Base-by-base conservation (phyloP, 2,329 filamentous ascomycete species). In the Botrytis sinoallii region DNA sequence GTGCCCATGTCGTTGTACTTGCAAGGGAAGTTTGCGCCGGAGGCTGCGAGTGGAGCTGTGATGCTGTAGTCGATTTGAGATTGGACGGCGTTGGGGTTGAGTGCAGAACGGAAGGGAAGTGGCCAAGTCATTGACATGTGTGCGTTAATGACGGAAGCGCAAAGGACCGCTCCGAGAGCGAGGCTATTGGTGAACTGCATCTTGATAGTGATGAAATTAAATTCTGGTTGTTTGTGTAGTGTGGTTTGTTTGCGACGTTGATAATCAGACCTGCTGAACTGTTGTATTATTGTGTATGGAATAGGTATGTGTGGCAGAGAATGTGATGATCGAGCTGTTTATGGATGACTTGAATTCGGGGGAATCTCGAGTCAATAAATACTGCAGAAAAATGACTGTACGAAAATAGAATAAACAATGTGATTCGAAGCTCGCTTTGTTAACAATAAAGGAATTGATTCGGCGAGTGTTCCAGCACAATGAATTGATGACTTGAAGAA, bases 1-100 rank as follows among this genome's bases (percentile, higher is more conserved):
- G 65, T 70, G 2, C 71, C 71, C 65, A 70, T 73, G 85, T 84
- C 1, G 84, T 81, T 4, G 44, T 75, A 66, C 69, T 79, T 78
- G 71, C 77, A 79, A 12, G 76, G 76, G 52, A 76, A 77, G 46
- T 77, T 74, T 3, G 61, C 29, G 8, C 59, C 60, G 3, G 59
- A 61, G 1, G 69, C 32, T 12, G n/a, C 35, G 20, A 76, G 71
- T 4, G 76, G 76, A n/a, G 70, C 8, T 4, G 74, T 74, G 70
- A 77, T 77, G 20, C 48, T 71, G 59, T 74, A 77, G 40, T 77
- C 76, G 0, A 64, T 67, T 4, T 70, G 61, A 38, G 55, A 65
- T 8, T 67, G 10, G 8, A 59, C 38, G 1, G 44, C 25, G 32
- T 74, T 57, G 5, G 70, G 73, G 48, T 78, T 78, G 38, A 22